Conservation (phyloP, 129 eudicot genomes). For the Lactuca saligna region DNA sequence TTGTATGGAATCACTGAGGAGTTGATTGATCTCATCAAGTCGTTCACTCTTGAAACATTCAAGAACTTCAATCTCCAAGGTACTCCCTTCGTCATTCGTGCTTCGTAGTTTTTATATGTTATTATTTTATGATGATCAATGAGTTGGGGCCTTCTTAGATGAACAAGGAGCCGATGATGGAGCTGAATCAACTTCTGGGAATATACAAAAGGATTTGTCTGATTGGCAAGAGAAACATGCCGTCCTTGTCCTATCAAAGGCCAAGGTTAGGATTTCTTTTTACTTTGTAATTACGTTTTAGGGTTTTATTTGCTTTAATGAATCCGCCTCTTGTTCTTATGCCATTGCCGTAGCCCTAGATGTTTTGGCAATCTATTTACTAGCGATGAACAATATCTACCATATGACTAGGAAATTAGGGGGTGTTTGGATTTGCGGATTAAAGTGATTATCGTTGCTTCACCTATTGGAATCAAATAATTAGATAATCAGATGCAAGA, state of each 20-base stretch:
- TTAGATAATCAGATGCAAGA: neutral
- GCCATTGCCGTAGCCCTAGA: neutral
- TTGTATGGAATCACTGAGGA: conserved; percentile 70
- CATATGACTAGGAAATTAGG: neutral
- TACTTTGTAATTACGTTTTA: conserved; percentile 2
- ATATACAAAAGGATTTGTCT: conserved; percentile 62
- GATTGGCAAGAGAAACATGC: conserved; percentile 93
- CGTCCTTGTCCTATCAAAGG: conserved; percentile 60
- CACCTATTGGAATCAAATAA: neutral
- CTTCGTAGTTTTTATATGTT: neutral
- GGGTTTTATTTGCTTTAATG: conserved; percentile 12
- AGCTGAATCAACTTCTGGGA: conserved; percentile 41
- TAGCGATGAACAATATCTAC: neutral
- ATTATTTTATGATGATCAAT: neutral
- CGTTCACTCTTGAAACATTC: conserved; percentile 81
- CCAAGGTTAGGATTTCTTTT: conserved; percentile 49
- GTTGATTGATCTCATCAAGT: conserved; percentile 52
- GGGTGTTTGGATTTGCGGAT: neutral
- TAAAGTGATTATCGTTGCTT: neutral
- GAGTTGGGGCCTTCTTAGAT: conserved; percentile 28
- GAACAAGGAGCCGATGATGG: conserved; percentile 41
- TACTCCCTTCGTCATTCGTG: conserved; percentile 4
- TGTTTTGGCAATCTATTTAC: no score
- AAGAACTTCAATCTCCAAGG: conserved; percentile 68
- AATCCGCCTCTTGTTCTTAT: neutral